phyloP scores from a whole-genome alignment of 768 basidiomycete species.

The Agrocybe pediades region DNA sequence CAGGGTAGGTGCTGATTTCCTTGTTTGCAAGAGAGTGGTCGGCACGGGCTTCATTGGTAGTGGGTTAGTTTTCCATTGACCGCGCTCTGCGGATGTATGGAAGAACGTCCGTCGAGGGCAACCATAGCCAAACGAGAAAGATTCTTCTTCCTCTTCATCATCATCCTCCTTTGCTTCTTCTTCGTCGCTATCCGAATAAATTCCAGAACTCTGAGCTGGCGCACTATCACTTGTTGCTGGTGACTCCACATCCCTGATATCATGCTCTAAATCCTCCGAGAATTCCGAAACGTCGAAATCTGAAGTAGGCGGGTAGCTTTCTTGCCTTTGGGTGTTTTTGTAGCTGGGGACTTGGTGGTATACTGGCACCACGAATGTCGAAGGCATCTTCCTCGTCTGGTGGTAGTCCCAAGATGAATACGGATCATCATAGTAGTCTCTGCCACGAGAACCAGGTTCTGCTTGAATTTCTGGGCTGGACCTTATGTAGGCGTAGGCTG shows the following conservation, averaged over 20 bases:
- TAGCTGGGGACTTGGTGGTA: conserved; percentile 29
- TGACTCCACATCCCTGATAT: conserved; percentile 23
- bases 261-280: conserved; percentile 27
- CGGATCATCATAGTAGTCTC: conserved; percentile 29
- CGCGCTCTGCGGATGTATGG: conserved; percentile 58
- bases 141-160: conserved; percentile 27
- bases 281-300: conserved; percentile 35
- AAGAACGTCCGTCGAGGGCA: conserved; percentile 51
- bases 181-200: conserved; percentile 37
- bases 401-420: conserved; percentile 25
- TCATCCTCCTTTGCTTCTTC: conserved; percentile 28
- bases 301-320: conserved; percentile 29
- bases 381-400: conserved; percentile 15
- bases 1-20: conserved; percentile 35
- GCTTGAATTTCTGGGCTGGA: conserved; percentile 36
- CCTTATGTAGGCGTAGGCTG: conserved; percentile 32
- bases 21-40: conserved; percentile 24
- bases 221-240: conserved; percentile 27
- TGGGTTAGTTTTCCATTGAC: conserved; percentile 58
- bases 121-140: conserved; percentile 27
- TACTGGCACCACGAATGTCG: conserved; percentile 16
- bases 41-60: conserved; percentile 31
- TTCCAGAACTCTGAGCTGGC: conserved; percentile 23
- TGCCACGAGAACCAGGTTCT: conserved; percentile 21
- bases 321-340: conserved; percentile 26